Evolutionary conservation across 1,139 yeast genomes (phyloP), one percentile per base, ranked within the genome.

Genomic region (Kodamaea alishanica): DNA sequence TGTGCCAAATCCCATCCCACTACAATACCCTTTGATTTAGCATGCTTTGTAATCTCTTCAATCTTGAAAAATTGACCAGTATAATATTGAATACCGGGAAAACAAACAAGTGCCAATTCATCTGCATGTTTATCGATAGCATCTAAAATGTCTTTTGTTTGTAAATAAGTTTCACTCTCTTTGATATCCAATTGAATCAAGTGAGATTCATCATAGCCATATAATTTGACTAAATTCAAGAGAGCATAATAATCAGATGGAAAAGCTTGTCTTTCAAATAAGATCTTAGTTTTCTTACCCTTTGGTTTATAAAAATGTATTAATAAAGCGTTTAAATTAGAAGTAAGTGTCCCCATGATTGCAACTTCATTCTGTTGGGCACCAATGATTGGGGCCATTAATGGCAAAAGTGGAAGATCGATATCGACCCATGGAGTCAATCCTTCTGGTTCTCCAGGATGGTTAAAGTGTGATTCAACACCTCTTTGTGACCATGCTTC

Each of bases 1-100:
- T 90, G 97, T 0, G 97, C 97, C 51, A 90, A 70, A 58, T 90
- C 97, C 97, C 97, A 90, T 0, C 97, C 97, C 6, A 88, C 92
- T 2, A 73, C 55, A 28, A 85, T 73, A 25, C 40, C 32, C 20
- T 45, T 41, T 49, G 49, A 63, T 42, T 81, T 79, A 5, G 82
- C 88, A 35, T 67, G 67, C 11, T 56, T 55, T 2, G 97, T 89
- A 49, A 90, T 87, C 10, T 58, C 59, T 37, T 68, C 70, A 30
- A 90, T 85, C 35, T 87, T 86, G 55, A 90, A 89, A 27, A 70
- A 68, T 59, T 90, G 97, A 3, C 97, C 97, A 0, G 97, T 81
- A 58, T 89, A 90, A 64, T 84, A 90, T 55, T 90, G 97, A 42
- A 90, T 79, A 1, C 96, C 97, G 0, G 97, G 84, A 38, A 90